Evolutionary conservation across 2,329 filamentous ascomycete genomes (phyloP), one percentile per base, ranked within the genome.

Genomic region (Trichophyton verrucosum): DNA sequence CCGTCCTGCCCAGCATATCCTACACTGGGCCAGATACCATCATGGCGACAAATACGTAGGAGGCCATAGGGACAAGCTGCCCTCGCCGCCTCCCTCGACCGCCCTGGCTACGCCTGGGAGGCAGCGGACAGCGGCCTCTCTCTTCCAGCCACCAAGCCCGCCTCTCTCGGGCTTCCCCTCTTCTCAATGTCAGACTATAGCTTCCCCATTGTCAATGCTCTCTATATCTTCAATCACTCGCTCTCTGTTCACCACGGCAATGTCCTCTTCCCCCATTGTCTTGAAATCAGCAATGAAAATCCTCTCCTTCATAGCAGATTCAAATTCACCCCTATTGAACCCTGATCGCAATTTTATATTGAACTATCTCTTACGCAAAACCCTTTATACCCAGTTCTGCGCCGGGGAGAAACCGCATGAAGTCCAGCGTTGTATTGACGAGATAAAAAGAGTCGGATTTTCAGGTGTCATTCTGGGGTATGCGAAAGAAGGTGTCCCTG

Each of bases 341-440:
- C 85, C 90, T 3, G 89, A 95, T 69, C 79, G 76, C 59, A 96
- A 95, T 70, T 83, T 83, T 0, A 55, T 92, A 1, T 79, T 95
- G 15, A 81, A 84, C 49, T 82, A 78, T 62, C 70, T 91, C 47
- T 78, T 96, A 57, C 90, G 91, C 71, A 82, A 85, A 70, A 95
- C 89, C 0, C 91, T 96, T 68, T 96, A 96, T 72, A 84, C 85
- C 24, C 91, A 96, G 68, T 96, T 95, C 74, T 96, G 91, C 73
- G 89, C 89, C 0, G 91, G 91, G 30, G 87, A 91, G 74, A 87
- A 82, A 57, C 78, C 81, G 0, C 68, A 72, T 1, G 88, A 96
- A 73, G 86, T 95, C 1, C 77, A 78, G 47, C 74, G 71, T 33
- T 91, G 87, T 0, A 82, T 90, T 33, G 70, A 79, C 1, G 77